Conservation (phyloP, 1,139 yeast genomes). For the Zygoascus meyerae region DNA sequence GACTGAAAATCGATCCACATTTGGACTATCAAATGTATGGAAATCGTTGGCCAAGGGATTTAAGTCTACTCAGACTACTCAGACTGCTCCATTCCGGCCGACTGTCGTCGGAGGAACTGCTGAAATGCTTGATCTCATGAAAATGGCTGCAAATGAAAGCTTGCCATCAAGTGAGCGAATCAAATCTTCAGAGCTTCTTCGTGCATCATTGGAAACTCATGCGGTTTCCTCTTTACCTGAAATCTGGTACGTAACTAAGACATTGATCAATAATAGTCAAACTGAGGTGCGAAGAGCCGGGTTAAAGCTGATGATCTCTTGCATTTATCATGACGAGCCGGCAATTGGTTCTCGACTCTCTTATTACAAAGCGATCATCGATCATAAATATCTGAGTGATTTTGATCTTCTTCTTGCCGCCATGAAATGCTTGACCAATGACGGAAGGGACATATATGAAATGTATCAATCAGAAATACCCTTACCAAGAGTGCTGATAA, state of each 20-base stretch:
- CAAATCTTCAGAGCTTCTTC: conserved; percentile 48
- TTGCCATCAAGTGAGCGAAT: conserved; percentile 40
- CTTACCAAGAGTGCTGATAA: conserved; percentile 38
- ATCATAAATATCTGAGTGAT: conserved; percentile 48
- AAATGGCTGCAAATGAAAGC: conserved; percentile 37
- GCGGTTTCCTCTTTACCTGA: conserved; percentile 61
- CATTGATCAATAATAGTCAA: conserved; percentile 44
- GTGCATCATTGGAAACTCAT: conserved; percentile 46
- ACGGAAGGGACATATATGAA: conserved; percentile 57
- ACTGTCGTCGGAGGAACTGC: conserved; percentile 60
- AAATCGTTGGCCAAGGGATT: conserved; percentile 10
- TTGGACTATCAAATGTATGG: conserved; percentile 9
- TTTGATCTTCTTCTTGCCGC: conserved; percentile 52
- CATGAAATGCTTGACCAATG: conserved; percentile 47
- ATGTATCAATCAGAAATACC: conserved; percentile 45
- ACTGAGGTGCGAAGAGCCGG: conserved; percentile 49
- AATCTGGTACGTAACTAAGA: conserved; percentile 67
- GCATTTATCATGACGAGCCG: conserved; percentile 51
- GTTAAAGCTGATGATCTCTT: conserved; percentile 47
- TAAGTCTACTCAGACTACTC: conserved; percentile 18
- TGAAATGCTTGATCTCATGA: conserved; percentile 44
- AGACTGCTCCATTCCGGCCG: conserved; percentile 44
- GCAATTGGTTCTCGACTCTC: conserved; percentile 44
- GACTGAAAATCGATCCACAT: conserved; percentile 4
- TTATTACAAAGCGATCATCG: conserved; percentile 56